Evolutionary conservation across 257 asterid genomes (phyloP).

Genomic region (Phtheirospermum japonicum): DNA sequence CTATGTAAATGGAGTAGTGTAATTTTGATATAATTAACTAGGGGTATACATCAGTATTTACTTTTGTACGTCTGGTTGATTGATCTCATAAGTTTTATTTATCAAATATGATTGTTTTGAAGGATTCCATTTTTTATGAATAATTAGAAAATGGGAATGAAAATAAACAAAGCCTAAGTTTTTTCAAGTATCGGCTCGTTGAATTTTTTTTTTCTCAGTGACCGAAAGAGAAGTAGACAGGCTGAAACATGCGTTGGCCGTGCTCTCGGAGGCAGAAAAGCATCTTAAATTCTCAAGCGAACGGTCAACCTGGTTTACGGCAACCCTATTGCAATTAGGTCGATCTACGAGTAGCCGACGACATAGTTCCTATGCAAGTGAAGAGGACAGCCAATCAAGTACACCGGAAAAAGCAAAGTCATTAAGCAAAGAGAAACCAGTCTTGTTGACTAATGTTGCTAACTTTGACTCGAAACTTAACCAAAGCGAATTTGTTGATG

Average conservation of each 20-base stretch:
- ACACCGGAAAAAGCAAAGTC: constrained; percentile 35
- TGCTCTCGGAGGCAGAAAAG: constrained; percentile 80
- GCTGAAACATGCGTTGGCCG: constrained; percentile 61
- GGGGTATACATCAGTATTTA: too few relatives aligned
- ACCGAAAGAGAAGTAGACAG: constrained; percentile 59
- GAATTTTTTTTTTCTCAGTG: constrained; percentile 36
- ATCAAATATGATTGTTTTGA: too few relatives aligned
- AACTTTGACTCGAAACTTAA: constrained; percentile 26
- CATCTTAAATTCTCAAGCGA: constrained; percentile 66
- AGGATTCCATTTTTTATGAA: too few relatives aligned
- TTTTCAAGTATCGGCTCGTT: not conserved
- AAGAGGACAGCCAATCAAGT: constrained; percentile 40
- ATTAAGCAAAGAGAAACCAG: constrained; percentile 32
- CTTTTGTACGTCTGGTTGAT: too few relatives aligned
- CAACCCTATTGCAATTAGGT: constrained; percentile 72
- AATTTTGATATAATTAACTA: too few relatives aligned
- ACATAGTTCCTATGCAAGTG: constrained; percentile 56
- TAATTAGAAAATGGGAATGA: too few relatives aligned
- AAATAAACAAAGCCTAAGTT: not conserved
- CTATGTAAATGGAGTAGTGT: too few relatives aligned
- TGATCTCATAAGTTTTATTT: too few relatives aligned
- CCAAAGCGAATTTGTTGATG: constrained; percentile 29
- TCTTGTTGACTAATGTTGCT: constrained; percentile 21
- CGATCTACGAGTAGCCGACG: constrained; percentile 60
- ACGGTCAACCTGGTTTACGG: constrained; percentile 85